Conservation (phyloP, 371 early-diverging fungal genomes). For the Lichtheimia corymbifera region DNA sequence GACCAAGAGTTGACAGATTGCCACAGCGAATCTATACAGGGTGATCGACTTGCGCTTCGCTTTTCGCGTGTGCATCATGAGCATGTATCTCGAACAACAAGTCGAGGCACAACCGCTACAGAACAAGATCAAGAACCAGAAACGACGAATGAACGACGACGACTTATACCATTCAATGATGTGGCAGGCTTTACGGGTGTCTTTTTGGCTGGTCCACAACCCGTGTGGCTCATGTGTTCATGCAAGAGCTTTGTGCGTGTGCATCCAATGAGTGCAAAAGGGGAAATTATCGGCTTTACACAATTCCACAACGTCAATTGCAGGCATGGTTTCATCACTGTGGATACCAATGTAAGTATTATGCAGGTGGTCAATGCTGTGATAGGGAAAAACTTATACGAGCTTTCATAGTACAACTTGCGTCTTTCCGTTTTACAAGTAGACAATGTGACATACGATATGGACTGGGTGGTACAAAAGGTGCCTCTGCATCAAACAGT, state of each 20-base stretch:
- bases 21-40: constrained; percentile 3
- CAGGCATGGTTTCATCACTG: constrained; percentile 78
- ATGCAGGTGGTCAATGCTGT: neutral
- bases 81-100: constrained; percentile 61
- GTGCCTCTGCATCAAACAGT: constrained; percentile 75
- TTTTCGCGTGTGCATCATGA: constrained; percentile 73
- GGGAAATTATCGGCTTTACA: constrained; percentile 70
- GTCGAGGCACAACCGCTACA: constrained; percentile 14
- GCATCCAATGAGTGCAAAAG: constrained; percentile 72
- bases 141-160: constrained; percentile 19
- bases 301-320: constrained; percentile 86
- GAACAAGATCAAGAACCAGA: constrained; percentile 12
- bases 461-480: constrained; percentile 85
- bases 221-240: constrained; percentile 80
- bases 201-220: constrained; percentile 82
- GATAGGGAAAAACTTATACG: neutral
- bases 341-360: constrained; percentile 49
- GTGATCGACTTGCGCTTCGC: constrained; percentile 67
- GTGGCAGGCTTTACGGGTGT: constrained; percentile 83
- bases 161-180: constrained; percentile 65
- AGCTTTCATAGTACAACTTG: constrained; percentile 53
- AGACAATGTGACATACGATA: constrained; percentile 73
- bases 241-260: constrained; percentile 71
- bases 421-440: constrained; percentile 74
- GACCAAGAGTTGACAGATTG: constrained; percentile 7